Evolutionary conservation across 768 basidiomycete genomes (phyloP).

Genomic region (Lanmaoa pseudosensibilis): DNA sequence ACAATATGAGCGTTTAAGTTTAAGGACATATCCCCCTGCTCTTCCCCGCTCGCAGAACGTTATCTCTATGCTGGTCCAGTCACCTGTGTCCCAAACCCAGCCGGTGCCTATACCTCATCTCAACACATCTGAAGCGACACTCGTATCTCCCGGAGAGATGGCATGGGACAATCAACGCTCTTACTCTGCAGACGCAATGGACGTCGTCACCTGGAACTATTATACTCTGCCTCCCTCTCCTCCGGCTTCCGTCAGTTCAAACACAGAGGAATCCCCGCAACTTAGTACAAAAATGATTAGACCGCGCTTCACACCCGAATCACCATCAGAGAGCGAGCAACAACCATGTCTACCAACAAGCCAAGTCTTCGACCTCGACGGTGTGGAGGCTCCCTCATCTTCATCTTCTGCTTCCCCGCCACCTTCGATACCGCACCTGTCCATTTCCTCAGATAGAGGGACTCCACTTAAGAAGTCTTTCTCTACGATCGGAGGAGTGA

Average conservation of each 20-base stretch:
- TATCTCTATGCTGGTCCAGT: constrained; percentile 13
- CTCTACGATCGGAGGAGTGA: constrained; percentile 43
- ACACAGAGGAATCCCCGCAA: constrained; percentile 45
- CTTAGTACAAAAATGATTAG: constrained; percentile 50
- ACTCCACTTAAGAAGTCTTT: constrained; percentile 41
- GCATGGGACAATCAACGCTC: constrained; percentile 48
- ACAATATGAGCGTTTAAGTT: constrained; percentile 20
- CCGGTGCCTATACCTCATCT: constrained; percentile 56
- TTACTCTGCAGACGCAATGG: constrained; percentile 36
- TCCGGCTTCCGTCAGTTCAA: constrained; percentile 46
- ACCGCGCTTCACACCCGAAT: constrained; percentile 48
- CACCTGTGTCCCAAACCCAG: constrained; percentile 26
- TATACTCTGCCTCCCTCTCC: constrained; percentile 52
- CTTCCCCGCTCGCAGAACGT: constrained; percentile 11
- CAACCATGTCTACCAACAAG: constrained; percentile 64
- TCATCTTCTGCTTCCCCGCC: constrained; percentile 35
- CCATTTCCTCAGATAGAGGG: constrained; percentile 35
- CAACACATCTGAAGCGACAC: constrained; percentile 55
- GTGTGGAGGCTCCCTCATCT: constrained; percentile 32
- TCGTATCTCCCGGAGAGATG: constrained; percentile 48
- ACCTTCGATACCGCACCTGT: constrained; percentile 32
- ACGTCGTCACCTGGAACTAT: constrained; percentile 48
- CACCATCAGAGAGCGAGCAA: constrained; percentile 43
- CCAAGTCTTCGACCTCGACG: constrained; percentile 64
- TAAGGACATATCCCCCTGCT: constrained; percentile 20